Percentiles rank a stretch among this genome's conserved stretches.
These are phyloP conservation scores for Tephrocybe rancida DNA, from an alignment of 768 basidiomycete genomes.

Conservation along the genomic window DNA sequence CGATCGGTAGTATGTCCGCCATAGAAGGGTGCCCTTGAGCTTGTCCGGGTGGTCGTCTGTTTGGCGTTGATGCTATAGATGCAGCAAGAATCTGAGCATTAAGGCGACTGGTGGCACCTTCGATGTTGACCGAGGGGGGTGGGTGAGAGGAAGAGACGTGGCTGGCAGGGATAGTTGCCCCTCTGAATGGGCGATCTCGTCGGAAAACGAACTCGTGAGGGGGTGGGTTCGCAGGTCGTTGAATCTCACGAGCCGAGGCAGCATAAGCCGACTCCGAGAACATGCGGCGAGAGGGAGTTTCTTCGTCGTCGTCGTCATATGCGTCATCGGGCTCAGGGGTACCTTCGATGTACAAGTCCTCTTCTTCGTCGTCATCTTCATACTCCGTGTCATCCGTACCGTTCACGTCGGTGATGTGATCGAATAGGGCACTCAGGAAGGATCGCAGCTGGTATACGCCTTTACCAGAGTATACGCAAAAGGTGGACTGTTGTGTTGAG, in stretches of 20 bases:
- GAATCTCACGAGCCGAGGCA: constrained; percentile 20
- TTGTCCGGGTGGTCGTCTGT: constrained; percentile 43
- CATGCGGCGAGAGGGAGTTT: constrained; percentile 30
- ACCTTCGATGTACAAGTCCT: constrained; percentile 49
- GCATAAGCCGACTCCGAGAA: constrained; percentile 25
- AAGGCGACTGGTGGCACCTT: constrained; percentile 34
- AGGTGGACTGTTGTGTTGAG: constrained; percentile 81
- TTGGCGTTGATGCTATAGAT: constrained; percentile 30
- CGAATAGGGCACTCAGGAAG: constrained; percentile 77
- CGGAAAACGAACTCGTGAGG: constrained; percentile 38
- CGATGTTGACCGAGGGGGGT: constrained; percentile 33
- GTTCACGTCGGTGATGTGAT: constrained; percentile 73
- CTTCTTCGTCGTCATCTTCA: constrained; percentile 62
- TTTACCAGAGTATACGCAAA: constrained; percentile 96
- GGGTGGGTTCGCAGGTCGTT: constrained; percentile 25
- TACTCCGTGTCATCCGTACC: constrained; percentile 72
- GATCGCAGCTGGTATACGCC: constrained; percentile 83
- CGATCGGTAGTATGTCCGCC: constrained; percentile 56
- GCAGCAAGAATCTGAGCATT: constrained; percentile 38
- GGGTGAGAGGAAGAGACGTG: constrained; percentile 15
- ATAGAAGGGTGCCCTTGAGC: constrained; percentile 31
- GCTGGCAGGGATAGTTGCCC: constrained; percentile 23
- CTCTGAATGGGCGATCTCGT: constrained; percentile 31
- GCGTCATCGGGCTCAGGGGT: constrained; percentile 46
- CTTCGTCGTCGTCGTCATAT: constrained; percentile 35